Base-by-base conservation (phyloP, 352 stramenopile genomes). In the Elongisporangium anandrum region DNA sequence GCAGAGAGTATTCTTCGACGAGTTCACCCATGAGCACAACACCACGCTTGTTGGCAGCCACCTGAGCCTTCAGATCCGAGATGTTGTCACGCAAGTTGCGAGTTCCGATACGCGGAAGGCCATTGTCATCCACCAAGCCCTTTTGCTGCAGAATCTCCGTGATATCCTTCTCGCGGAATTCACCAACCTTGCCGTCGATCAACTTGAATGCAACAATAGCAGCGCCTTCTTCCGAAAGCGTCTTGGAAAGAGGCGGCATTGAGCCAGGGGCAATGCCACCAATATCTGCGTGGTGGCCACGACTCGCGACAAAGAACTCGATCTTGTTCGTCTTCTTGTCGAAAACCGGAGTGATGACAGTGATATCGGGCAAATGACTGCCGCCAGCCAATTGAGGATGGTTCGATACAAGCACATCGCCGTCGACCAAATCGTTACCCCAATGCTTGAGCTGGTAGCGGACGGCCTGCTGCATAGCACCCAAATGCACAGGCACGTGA, bases 131-230 rank as follows among this genome's bases (percentile, higher is more conserved):
- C 15, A 86, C 29, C 53, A 96, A 76, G 9, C 79, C 93, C 50
- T 97, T 97, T 49, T 97, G 86, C 51, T 90, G 68, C 10, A 99
- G 75, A 63, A 99, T 97, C 34, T 98, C 91, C 0, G 92, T 95
- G 59, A 99, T 99, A 16, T 96, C 96, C 52, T 95, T 74, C 70
- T 99, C 97, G 55, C 98, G 84, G 73, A 99, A 99, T n/a, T 90
- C 73, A 6, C 96, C 96, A 50, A 91, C 70, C 21, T 90, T 88
- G 15, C 85, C 85, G n/a, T 94, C 81, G 6, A 99, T 96, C 9
- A 99, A 77, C 70, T 99, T 99, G 79, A 99, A 99, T 0, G 97
- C 96, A 38, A 99, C 86, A 70, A 99, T 99, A n/a, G 95, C 97
- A 15, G 97, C 97, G 41, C 97, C 97, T 87, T 99, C 97, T 73